These are phyloP conservation scores for Globisporangium sylvaticum DNA, from an alignment of 352 stramenopile species.

Conservation along the genomic window DNA sequence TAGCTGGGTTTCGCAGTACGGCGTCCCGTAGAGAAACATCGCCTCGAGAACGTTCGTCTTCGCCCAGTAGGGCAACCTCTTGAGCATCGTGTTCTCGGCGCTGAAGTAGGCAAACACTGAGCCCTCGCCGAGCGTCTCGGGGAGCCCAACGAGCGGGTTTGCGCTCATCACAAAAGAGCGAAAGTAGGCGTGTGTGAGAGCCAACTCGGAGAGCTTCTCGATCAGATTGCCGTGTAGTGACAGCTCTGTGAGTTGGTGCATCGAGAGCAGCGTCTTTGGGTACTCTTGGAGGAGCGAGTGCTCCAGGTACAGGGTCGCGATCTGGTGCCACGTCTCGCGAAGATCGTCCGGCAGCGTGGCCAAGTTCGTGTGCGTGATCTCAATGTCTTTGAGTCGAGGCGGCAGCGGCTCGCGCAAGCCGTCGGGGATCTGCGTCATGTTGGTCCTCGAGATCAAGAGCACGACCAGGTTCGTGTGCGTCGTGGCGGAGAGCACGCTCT, in stretches of 20 bases:
- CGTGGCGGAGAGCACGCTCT: too few relatives aligned
- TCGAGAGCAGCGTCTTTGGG: not conserved
- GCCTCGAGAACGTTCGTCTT: not conserved
- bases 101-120: not conserved
- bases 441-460: too few relatives aligned
- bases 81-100: not conserved
- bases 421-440: too few relatives aligned
- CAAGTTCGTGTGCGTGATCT: not conserved
- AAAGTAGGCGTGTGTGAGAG: not conserved
- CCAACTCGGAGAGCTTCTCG: not conserved
- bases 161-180: not conserved
- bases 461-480: too few relatives aligned
- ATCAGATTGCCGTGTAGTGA: not conserved
- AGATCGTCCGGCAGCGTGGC: not conserved
- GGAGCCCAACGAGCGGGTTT: conserved; percentile 3
- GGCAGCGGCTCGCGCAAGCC: too few relatives aligned
- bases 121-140: not conserved
- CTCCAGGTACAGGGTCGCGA: conserved; percentile 5
- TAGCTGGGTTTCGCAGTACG: not conserved
- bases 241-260: not conserved
- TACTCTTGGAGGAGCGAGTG: conserved; percentile 12
- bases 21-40: not conserved
- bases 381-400: too few relatives aligned
- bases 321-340: not conserved
- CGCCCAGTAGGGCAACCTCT: conserved; percentile 1